These are phyloP conservation scores for Eucalyptus albens DNA, from an alignment of 345 rosid species.

Conservation along the genomic window DNA sequence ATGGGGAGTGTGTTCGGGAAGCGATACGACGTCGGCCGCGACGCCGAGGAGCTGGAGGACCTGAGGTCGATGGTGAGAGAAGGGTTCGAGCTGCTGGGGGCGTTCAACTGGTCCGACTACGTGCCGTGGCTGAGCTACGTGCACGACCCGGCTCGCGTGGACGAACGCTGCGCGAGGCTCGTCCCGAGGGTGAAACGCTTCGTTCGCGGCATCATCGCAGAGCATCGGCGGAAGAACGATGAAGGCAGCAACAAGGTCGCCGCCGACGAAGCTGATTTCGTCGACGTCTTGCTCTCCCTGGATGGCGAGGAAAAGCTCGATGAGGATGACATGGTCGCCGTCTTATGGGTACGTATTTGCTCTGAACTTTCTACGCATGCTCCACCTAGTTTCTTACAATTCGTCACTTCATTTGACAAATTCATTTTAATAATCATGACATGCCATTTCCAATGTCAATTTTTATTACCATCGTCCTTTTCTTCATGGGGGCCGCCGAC, in stretches of 20 bases:
- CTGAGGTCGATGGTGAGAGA: constrained; percentile 51
- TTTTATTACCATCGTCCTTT: not conserved
- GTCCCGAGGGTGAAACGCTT: constrained; percentile 57
- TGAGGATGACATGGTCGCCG: constrained; percentile 83
- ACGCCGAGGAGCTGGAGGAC: constrained; percentile 27
- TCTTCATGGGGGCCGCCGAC: not conserved
- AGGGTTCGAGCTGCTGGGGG: constrained; percentile 83
- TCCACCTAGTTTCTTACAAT: not conserved
- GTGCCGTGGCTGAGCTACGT: constrained; percentile 50
- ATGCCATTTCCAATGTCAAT: not conserved
- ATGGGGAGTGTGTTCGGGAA: constrained; percentile 89
- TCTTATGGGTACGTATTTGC: constrained; percentile 53
- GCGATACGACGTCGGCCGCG: constrained; percentile 19
- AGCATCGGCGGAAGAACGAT: constrained; percentile 16
- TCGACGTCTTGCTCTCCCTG: constrained; percentile 65
- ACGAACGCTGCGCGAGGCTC: constrained; percentile 54
- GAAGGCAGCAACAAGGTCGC: not conserved
- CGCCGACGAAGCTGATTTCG: constrained; percentile 42
- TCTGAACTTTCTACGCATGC: not conserved
- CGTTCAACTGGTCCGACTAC: constrained; percentile 75
- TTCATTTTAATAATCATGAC: not conserved
- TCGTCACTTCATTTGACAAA: not conserved
- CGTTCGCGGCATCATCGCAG: constrained; percentile 41
- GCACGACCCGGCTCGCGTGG: constrained; percentile 42
- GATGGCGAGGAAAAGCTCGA: constrained; percentile 63